These are phyloP conservation scores for Corylus heterophylla DNA, from an alignment of 306 rosid species.

Conservation along the genomic window DNA sequence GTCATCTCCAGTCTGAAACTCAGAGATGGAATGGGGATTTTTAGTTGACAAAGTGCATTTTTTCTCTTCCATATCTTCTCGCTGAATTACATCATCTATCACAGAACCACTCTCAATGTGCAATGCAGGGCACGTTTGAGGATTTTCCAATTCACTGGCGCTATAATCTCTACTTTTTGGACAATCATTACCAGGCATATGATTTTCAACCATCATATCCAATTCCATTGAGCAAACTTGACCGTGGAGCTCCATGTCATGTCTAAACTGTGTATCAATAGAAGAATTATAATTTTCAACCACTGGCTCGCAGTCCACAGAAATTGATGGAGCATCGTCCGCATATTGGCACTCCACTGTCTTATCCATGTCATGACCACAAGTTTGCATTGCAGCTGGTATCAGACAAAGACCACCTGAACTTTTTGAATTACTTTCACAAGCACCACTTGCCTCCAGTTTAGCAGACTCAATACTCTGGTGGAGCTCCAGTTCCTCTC, in stretches of 20 bases:
- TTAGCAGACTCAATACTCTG: background rate
- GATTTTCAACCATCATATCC: slow-evolving; percentile 31
- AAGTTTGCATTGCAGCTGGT: slow-evolving; percentile 20
- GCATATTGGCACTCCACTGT: slow-evolving; percentile 10
- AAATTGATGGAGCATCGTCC: slow-evolving; percentile 1
- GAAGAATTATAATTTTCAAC: slow-evolving; percentile 11
- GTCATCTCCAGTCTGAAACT: slow-evolving; percentile 16
- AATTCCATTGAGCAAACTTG: slow-evolving; percentile 9
- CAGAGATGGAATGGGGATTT: background rate
- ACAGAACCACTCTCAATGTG: slow-evolving; percentile 19
- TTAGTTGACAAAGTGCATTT: slow-evolving; percentile 10
- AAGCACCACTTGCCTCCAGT: slow-evolving; percentile 12
- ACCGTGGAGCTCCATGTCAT: slow-evolving; percentile 11
- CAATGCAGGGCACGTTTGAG: background rate
- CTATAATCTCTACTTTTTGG: slow-evolving; percentile 3
- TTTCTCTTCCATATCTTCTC: slow-evolving; percentile 4
- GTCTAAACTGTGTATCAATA: slow-evolving; percentile 16
- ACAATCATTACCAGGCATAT: slow-evolving; percentile 4
- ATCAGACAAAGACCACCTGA: slow-evolving; percentile 6
- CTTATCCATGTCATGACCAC: slow-evolving; percentile 9
- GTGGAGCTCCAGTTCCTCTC: background rate
- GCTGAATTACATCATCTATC: background rate
- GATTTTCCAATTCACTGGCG: slow-evolving; percentile 14
- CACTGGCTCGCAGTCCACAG: slow-evolving; percentile 8
- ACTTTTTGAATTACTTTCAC: slow-evolving; percentile 25